Base-by-base conservation (phyloP, 208 protist species). In the Trichomonas vaginalis region DNA sequence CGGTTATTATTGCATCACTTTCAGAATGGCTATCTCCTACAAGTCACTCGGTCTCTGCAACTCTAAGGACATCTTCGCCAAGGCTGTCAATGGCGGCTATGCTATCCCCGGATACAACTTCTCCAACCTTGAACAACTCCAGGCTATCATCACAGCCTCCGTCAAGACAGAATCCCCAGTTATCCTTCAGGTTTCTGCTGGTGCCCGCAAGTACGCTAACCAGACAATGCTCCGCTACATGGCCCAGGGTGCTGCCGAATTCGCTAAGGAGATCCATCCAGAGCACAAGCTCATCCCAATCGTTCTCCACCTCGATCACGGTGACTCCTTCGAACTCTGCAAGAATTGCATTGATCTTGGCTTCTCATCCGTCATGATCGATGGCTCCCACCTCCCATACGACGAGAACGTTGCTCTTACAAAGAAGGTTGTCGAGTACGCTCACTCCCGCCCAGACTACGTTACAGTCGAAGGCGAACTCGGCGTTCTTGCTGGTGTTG, bases 321-420 rank as follows among this genome's bases (percentile, higher is more conserved):
- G 95, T 62, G 96, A 97, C 32, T 96, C 27, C 14, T 49, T 96
- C 9, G 96, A 97, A 61, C 90, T 96, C 47, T 46, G 61, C 40
- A 95, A 96, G 86, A 95, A 37, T 27, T 95, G 95, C 51, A 96
- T 97, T 27, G 70, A 51, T 15, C 27, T 95, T 12, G 97, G 97
- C 80, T 97, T 97, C 96, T 96, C 97, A 62, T 97, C 96, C 32
- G 96, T 97, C 95, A 97, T 97, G 97, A 97, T 97, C 95, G 97
- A 97, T 95, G 96, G 95, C n/a, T 97, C 97, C 15, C 96, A 96
- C 47, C 56, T 96, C 35, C 35, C 80, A 46, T 97, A 95, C 45
- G 97, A 97, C 70, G 96, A 97, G 9, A 97, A 97, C 70, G 96
- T 97, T 86, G 4, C 61, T 2, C 96, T 97, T 47, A 97, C 97